Percentiles rank a stretch among this genome's conserved stretches.
Evolutionary conservation across 768 basidiomycete genomes (phyloP).

Genomic region (Mycena filopes): DNA sequence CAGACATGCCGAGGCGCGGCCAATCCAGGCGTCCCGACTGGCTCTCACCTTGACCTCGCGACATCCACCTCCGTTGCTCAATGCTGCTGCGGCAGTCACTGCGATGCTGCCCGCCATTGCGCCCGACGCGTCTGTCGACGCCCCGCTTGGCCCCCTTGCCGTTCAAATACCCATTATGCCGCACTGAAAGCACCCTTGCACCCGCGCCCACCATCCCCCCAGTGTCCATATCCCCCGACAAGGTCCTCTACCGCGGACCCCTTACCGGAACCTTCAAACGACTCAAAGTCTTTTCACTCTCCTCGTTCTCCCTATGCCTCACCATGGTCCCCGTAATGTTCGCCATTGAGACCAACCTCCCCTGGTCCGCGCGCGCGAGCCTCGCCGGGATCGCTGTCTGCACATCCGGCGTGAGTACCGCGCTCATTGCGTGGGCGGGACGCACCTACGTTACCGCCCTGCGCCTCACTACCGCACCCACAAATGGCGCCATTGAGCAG

Average conservation of each 20-base stretch:
- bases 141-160: slow-evolving; percentile 5
- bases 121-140: not conserved
- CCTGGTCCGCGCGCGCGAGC: slow-evolving; percentile 71
- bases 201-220: not conserved
- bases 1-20: too few species aligned
- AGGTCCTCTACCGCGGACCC: slow-evolving; percentile 74
- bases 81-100: slow-evolving; percentile 31
- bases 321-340: slow-evolving; percentile 85
- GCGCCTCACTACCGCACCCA: slow-evolving; percentile 58
- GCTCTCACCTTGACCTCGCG: too few species aligned
- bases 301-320: slow-evolving; percentile 75
- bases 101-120: slow-evolving; percentile 16
- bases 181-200: slow-evolving; percentile 21
- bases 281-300: slow-evolving; percentile 86
- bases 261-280: slow-evolving; percentile 76
- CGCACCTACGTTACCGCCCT: slow-evolving; percentile 79
- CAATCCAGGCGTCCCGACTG: too few species aligned
- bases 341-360: slow-evolving; percentile 81
- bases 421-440: slow-evolving; percentile 76
- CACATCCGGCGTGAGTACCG: slow-evolving; percentile 80
- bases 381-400: slow-evolving; percentile 77
- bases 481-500: slow-evolving; percentile 57
- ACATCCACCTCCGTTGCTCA: not conserved
- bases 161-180: not conserved
- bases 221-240: slow-evolving; percentile 34